These are phyloP conservation scores for Clavulina sp. DNA, from an alignment of 768 basidiomycete genomes.

Conservation along the genomic window DNA sequence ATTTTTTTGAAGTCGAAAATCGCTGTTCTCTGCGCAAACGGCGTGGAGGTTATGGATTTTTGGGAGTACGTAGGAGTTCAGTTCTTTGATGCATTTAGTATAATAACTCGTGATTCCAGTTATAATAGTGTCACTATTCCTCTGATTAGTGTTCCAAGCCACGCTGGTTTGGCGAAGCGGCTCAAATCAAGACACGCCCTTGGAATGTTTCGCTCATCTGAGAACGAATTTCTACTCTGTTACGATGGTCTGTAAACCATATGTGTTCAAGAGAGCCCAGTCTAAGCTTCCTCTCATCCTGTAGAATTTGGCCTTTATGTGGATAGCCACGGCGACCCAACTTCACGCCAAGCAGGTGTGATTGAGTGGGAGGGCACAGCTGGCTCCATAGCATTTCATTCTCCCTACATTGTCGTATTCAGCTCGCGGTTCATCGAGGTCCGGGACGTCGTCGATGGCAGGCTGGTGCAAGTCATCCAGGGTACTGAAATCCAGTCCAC, in stretches of 20 bases:
- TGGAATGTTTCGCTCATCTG: slow-evolving; percentile 76
- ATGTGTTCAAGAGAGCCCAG: too few relatives aligned
- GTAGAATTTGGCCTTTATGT: slow-evolving; percentile 85
- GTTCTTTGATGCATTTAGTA: not conserved
- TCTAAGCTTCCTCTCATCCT: not conserved
- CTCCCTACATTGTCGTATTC: slow-evolving; percentile 75
- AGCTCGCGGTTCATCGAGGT: slow-evolving; percentile 83
- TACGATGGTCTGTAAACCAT: slow-evolving; percentile 55
- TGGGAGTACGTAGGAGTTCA: slow-evolving; percentile 46
- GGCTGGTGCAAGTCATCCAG: slow-evolving; percentile 63
- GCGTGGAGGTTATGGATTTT: slow-evolving; percentile 95
- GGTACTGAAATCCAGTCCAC: slow-evolving; percentile 70
- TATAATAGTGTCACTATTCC: slow-evolving; percentile 84
- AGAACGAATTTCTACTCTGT: slow-evolving; percentile 77
- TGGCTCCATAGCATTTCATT: slow-evolving; percentile 73
- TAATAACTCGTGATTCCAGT: slow-evolving; percentile 22
- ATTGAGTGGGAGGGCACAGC: slow-evolving; percentile 94
- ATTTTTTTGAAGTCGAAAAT: slow-evolving; percentile 89
- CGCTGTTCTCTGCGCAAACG: slow-evolving; percentile 80
- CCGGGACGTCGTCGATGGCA: slow-evolving; percentile 62
- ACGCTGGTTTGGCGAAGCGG: slow-evolving; percentile 55
- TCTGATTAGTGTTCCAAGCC: slow-evolving; percentile 47
- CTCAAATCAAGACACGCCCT: slow-evolving; percentile 68
- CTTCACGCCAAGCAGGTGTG: slow-evolving; percentile 38
- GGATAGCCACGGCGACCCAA: slow-evolving; percentile 78